A percentile compares a stretch with the other conserved stretches of the same genome.
Conservation (phyloP, 2,329 filamentous ascomycete species). For the Botrytis cinerea region DNA sequence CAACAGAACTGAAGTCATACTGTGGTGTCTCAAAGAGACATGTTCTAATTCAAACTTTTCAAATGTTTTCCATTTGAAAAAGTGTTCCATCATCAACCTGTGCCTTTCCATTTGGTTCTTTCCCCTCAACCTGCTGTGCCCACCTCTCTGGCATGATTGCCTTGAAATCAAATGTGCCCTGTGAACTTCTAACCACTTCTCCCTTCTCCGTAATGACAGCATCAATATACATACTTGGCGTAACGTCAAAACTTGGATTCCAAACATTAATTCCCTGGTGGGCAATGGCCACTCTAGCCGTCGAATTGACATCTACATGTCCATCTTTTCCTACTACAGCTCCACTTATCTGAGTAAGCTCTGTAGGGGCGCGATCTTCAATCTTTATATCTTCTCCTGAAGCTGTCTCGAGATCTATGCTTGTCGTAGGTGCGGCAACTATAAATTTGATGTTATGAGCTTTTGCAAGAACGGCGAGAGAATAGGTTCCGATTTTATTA, state of each 20-base stretch:
- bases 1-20: background rate
- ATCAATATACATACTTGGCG: constrained; percentile 84
- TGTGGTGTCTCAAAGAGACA: background rate
- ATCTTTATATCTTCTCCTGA: constrained; percentile 83
- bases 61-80: constrained; percentile 27
- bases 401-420: constrained; percentile 81
- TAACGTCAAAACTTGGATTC: constrained; percentile 98
- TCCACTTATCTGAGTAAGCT: constrained; percentile 83
- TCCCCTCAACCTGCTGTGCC: constrained; percentile 38
- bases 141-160: constrained; percentile 58
- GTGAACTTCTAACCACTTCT: constrained; percentile 72
- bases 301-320: constrained; percentile 60
- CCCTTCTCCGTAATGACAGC: constrained; percentile 92
- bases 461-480: constrained; percentile 84
- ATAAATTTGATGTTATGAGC: constrained; percentile 92
- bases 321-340: constrained; percentile 67
- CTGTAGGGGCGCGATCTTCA: constrained; percentile 78
- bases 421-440: constrained; percentile 91
- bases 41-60: background rate
- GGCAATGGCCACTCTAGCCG: constrained; percentile 77
- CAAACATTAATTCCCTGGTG: constrained; percentile 78
- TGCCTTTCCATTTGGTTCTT: constrained; percentile 4
- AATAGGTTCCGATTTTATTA: constrained; percentile 97
- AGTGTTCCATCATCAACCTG: constrained; percentile 23
- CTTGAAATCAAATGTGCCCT: constrained; percentile 68